Percentiles rank a stretch among this genome's conserved stretches.
Conservation (phyloP, 1,139 yeast species). For the Pichia kudriavzevii region DNA sequence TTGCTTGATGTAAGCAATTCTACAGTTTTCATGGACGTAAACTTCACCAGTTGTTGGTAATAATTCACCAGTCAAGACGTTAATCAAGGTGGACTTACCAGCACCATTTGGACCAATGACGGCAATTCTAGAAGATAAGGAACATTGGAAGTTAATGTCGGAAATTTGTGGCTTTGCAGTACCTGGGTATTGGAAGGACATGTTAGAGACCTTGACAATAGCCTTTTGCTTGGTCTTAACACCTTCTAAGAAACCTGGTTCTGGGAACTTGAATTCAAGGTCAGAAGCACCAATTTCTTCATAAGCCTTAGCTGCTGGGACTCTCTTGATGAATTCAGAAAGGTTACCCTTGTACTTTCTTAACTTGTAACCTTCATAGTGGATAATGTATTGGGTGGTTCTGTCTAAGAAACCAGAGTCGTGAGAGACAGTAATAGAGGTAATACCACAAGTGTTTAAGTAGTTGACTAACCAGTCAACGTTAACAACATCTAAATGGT, state of each 20-base stretch:
- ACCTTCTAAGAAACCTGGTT: conserved; percentile 99
- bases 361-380: conserved; percentile 99
- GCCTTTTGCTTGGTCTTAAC: conserved; percentile 99
- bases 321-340: conserved; percentile 95
- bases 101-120: conserved; percentile 99
- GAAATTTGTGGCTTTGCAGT: conserved; percentile 88
- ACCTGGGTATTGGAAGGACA: conserved; percentile 99
- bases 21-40: conserved; percentile 98
- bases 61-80: conserved; percentile 98
- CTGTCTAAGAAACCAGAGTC: conserved; percentile 99
- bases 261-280: conserved; percentile 94
- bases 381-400: conserved; percentile 96
- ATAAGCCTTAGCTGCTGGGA: conserved; percentile 98
- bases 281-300: conserved; percentile 98
- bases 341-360: conserved; percentile 99
- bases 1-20: conserved; percentile 99
- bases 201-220: conserved; percentile 92
- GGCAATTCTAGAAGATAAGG: conserved; percentile 98
- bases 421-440: conserved; percentile 97
- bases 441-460: conserved; percentile 96
- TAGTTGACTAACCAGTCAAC: conserved; percentile 99
- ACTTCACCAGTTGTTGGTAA: conserved; percentile 98
- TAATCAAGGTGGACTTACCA: conserved; percentile 97
- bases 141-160: conserved; percentile 95
- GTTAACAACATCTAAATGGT: conserved; percentile 98